Base-by-base conservation (phyloP, 495 filamentous ascomycete species). In the Saxophila tyrrhenica region DNA sequence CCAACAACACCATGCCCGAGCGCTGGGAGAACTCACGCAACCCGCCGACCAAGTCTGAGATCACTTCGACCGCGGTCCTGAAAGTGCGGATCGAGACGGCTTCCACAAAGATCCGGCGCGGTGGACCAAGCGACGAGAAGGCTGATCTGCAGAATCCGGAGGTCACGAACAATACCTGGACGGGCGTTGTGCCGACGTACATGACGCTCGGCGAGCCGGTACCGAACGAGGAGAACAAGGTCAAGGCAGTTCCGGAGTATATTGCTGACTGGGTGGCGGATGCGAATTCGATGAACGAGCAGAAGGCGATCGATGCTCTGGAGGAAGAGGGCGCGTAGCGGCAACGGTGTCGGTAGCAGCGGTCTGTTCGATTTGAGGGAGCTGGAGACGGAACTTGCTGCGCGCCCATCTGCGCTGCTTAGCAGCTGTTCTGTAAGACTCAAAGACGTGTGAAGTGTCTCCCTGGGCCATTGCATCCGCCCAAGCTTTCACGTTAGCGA, bases 151-250 rank as follows among this genome's bases (percentile, higher is more conserved):
- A 76, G 29, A 73, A 84, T 47, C 73, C 73, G n/a, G 79, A 78
- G 17, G 50, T 94, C 22, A 72, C 73, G 13, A 69, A 67, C 9
- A 71, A 72, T 32, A 79, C 85, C 8, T 94, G 88, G 89, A 85
- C 83, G 0, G 89, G 89, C 0, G 87, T 94, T n/a, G 74, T 95
- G 19, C 89, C 89, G 1, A 73, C 86, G 25, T 83, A 78, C 67
- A 75, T 76, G 43, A 73, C 67, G 0, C 68, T 86, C 50, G 88
- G 85, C 0, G 73, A 81, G 49, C 88, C 90, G 0, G 60, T 92
- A n/a, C 67, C 81, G 0, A 75, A 73, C n/a, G 67, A 72, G 39
- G 74, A 80, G 54, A 85, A 88, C 56, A 68, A 70, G 39, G 70
- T 88, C 0, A 55, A 62, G n/a, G 58, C 72, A 11, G 71, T 83